Base-by-base conservation (phyloP, 495 filamentous ascomycete species). In the Cudoniella acicularis region DNA sequence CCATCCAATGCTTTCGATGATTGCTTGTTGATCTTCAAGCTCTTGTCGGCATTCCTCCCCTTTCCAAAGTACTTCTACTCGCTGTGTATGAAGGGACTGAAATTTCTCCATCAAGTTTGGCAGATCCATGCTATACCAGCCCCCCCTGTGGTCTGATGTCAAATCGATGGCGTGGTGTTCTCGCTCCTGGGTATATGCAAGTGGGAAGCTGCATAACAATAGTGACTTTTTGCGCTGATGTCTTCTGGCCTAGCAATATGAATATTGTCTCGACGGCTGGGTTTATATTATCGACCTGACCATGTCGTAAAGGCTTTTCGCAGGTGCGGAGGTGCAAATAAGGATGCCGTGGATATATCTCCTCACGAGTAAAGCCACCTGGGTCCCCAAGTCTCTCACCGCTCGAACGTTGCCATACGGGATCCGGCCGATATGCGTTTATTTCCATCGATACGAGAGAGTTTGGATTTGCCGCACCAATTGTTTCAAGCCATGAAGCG, bases 261-360 rank as follows among this genome's bases (percentile, higher is more conserved):
- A 52, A 52, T 52, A 36, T 52, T 27, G 23, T 52, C 23, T 52
- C 49, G 23, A 52, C 49, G 22, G 49, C 49, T 52, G 49, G 49
- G 23, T 52, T 52, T 0, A 52, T 52, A 52, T 52, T 52, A 10
- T 52, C 49, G 21, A 27, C 49, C 23, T 8, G 49, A 27, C 23
- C 49, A 52, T 25, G 30, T 30, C 22, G 49, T 52, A 30, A 52
- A 52, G 10, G 22, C 22, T n/a, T 25, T 52, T 52, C 49, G 49
- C 21, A 27, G 49, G 49, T 52, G 49, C 2, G 23, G 24, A 52
- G 49, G 21, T 26, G 49, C 49, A 52, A 52, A 18, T 36, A 52
- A 52, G 49, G 49, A 52, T 52, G 49, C 49, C 49, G 49, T 52
- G 49, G 49, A 30, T 52, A 52, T 52, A 52, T 30, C 24, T 52